Conservation (phyloP, 495 filamentous ascomycete species). For the Sphaerosporella brunnea region DNA sequence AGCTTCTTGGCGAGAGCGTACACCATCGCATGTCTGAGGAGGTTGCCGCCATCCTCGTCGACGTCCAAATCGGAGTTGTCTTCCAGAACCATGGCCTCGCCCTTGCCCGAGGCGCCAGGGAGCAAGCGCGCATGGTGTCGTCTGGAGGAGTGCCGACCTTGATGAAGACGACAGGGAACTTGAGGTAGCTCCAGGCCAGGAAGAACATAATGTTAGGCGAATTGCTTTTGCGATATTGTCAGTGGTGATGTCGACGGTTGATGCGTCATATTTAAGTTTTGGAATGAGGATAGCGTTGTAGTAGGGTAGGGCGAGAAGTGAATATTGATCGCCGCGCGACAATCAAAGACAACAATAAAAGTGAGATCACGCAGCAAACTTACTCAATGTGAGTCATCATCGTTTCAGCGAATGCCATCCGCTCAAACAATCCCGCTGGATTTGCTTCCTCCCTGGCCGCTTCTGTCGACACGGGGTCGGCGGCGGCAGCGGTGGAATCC, state of each 20-base stretch:
- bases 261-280: no score
- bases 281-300: no score
- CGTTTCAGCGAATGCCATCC: slow-evolving; percentile 3
- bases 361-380: slow-evolving; percentile 10
- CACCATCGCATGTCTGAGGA: slow-evolving; percentile 70
- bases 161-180: slow-evolving; percentile 62
- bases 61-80: slow-evolving; percentile 35
- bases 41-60: slow-evolving; percentile 55
- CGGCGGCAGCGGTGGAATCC: no score
- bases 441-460: neutral
- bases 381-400: slow-evolving; percentile 25
- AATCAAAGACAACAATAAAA: neutral
- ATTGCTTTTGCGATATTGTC: no score
- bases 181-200: slow-evolving; percentile 43
- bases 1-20: slow-evolving; percentile 80
- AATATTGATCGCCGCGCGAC: neutral
- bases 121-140: slow-evolving; percentile 42
- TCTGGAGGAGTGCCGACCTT: slow-evolving; percentile 46
- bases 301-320: no score
- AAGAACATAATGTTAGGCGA: neutral
- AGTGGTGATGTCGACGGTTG: no score
- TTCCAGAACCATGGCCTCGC: slow-evolving; percentile 18
- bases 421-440: neutral
- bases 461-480: no score
- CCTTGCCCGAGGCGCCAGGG: slow-evolving; percentile 27